Conservation (phyloP, 768 basidiomycete species). For the Mycena galopus region DNA sequence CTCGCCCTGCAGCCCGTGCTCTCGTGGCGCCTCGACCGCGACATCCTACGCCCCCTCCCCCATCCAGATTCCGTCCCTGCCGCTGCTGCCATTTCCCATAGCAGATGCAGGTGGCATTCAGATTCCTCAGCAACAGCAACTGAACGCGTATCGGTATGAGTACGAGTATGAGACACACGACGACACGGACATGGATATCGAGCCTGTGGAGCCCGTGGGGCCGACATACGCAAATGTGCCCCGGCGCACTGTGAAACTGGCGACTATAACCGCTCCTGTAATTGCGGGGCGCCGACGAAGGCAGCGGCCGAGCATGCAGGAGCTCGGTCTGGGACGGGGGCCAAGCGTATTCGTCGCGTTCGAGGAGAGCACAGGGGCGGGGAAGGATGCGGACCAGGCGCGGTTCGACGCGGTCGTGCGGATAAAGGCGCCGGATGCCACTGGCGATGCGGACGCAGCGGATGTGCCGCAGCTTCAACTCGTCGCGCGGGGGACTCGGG, state of each 20-base stretch:
- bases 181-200: neutral
- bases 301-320: constrained; percentile 12
- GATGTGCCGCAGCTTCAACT: neutral
- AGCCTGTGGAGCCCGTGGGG: neutral
- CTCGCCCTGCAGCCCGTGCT: neutral
- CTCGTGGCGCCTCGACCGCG: neutral
- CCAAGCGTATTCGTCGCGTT: constrained; percentile 20
- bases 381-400: neutral
- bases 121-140: too few relatives aligned
- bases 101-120: neutral
- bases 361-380: neutral
- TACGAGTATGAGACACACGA: neutral
- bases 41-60: neutral
- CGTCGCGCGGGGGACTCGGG: neutral
- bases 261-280: too few relatives aligned
- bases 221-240: constrained; percentile 17
- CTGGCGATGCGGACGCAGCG: neutral
- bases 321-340: neutral
- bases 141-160: too few relatives aligned
- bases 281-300: neutral
- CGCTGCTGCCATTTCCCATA: constrained; percentile 10
- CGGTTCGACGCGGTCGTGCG: constrained; percentile 22
- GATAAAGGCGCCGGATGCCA: neutral
- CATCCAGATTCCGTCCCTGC: constrained; percentile 8
- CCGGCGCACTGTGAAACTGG: neutral